A percentile compares a stretch with the other conserved stretches of the same genome.
Evolutionary conservation across 2,329 filamentous ascomycete genomes (phyloP).

Genomic region (Ceratocystis eucalypticola): DNA sequence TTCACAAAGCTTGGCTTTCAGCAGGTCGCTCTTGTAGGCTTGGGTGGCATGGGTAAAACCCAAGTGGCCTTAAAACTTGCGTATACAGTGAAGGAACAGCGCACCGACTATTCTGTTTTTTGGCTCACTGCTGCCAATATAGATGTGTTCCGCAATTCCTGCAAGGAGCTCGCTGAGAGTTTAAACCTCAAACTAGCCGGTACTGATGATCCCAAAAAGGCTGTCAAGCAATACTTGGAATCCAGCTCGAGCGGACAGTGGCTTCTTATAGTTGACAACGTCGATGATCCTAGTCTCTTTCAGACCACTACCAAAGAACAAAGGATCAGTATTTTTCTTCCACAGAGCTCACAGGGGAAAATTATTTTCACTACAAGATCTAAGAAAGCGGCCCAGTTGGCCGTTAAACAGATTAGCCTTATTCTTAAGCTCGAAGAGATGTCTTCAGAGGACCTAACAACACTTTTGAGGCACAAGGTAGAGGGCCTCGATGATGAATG

Average conservation of each 20-base stretch:
- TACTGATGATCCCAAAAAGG: neutral
- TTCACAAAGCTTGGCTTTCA: neutral
- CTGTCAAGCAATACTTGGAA: conserved; percentile 19
- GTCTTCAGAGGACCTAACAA: neutral
- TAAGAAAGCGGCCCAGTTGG: neutral
- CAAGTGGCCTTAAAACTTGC: neutral
- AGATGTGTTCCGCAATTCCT: neutral
- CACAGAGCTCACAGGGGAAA: conserved; percentile 17
- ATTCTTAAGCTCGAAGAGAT: neutral
- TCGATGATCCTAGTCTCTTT: conserved; percentile 20
- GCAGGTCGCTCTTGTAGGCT: neutral
- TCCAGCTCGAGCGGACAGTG: conserved; percentile 20
- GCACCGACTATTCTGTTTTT: neutral
- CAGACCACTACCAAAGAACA: neutral
- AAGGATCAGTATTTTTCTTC: conserved; percentile 23
- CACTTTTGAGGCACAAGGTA: neutral
- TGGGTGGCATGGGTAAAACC: neutral
- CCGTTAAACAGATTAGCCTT: neutral
- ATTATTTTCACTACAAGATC: conserved; percentile 13
- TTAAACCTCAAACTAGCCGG: neutral
- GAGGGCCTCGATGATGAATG: neutral
- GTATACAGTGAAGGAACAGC: neutral
- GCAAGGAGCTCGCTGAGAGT: neutral
- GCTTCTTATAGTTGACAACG: conserved; percentile 23
- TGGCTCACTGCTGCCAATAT: neutral